A percentile compares a stretch with the other conserved stretches of the same genome.
Conservation (phyloP, 73 alveolate species). For the Stentor coeruleus region DNA sequence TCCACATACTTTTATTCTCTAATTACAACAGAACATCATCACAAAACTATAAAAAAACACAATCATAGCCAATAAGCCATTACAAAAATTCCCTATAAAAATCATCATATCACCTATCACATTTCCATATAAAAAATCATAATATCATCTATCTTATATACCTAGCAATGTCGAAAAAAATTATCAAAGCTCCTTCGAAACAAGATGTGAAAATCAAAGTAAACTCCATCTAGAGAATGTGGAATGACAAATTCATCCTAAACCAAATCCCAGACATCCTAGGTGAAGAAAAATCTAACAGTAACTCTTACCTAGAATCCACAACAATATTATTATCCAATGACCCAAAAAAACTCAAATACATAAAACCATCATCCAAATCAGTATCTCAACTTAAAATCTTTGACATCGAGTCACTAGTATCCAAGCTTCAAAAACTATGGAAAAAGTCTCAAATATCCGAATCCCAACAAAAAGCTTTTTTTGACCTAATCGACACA, state of each 20-base stretch:
- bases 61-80: too few species aligned
- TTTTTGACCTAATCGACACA: slow-evolving; percentile 1
- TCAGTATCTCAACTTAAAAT: neutral
- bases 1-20: too few species aligned
- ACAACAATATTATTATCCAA: neutral
- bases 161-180: too few species aligned
- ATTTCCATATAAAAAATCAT: too few species aligned
- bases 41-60: too few species aligned
- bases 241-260: neutral
- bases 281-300: neutral
- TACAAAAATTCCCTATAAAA: too few species aligned
- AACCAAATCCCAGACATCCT: neutral
- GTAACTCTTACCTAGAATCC: neutral
- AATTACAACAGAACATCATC: too few species aligned
- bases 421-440: neutral
- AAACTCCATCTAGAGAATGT: too few species aligned
- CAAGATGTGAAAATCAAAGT: too few species aligned
- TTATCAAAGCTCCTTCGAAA: neutral
- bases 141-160: too few species aligned
- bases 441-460: neutral
- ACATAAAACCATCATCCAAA: neutral
- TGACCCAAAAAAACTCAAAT: neutral
- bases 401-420: neutral
- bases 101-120: too few species aligned
- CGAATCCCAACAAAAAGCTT: neutral